Conservation (phyloP, 352 stramenopile species). For the Globisporangium parvum region DNA sequence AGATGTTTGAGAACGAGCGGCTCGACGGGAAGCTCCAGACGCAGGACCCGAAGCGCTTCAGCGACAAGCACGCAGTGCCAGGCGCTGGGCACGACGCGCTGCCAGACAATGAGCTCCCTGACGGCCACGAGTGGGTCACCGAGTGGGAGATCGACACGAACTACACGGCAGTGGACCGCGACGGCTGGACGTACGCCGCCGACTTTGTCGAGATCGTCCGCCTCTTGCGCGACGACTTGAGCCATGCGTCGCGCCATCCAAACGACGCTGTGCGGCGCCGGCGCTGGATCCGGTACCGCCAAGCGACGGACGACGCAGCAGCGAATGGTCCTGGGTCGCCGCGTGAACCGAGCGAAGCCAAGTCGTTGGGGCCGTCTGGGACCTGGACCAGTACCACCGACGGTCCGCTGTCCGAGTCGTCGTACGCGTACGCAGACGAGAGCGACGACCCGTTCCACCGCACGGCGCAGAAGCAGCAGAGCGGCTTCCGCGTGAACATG, state of each 20-base stretch:
- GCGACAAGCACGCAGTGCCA: constrained; percentile 47
- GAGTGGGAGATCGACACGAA: constrained; percentile 82
- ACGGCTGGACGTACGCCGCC: constrained; percentile 79
- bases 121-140: constrained; percentile 71
- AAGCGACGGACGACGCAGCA: constrained; percentile 38
- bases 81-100: constrained; percentile 59
- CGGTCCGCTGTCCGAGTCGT: constrained; percentile 20
- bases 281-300: constrained; percentile 74
- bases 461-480: constrained; percentile 81
- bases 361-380: constrained; percentile 14
- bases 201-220: constrained; percentile 79
- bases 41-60: constrained; percentile 69
- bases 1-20: constrained; percentile 86
- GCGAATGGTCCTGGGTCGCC: constrained; percentile 42
- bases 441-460: constrained; percentile 84
- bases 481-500: constrained; percentile 79
- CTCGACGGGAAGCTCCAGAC: constrained; percentile 66
- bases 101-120: constrained; percentile 54
- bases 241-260: constrained; percentile 76
- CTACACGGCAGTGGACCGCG: constrained; percentile 73
- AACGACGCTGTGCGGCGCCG: constrained; percentile 70
- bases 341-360: constrained; percentile 29
- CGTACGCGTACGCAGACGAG: constrained; percentile 39
- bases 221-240: constrained; percentile 72
- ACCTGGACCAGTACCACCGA: constrained; percentile 47